Evolutionary conservation across 345 rosid species (phyloP).

Genomic region (Eucalyptus decipiens): DNA sequence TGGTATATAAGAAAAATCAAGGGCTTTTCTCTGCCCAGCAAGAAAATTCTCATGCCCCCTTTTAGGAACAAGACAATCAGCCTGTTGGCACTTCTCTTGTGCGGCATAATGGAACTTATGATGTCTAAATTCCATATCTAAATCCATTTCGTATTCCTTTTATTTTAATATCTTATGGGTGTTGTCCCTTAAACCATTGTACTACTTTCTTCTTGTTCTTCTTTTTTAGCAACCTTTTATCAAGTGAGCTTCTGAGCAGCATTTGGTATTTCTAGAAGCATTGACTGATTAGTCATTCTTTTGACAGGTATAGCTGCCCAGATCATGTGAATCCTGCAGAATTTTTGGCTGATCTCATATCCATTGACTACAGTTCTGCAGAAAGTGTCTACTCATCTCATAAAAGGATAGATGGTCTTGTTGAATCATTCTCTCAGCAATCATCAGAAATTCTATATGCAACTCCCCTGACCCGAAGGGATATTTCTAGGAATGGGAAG

Average conservation of each 20-base stretch:
- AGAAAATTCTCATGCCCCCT: neutral
- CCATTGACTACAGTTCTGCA: slow-evolving; percentile 79
- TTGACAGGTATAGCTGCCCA: slow-evolving; percentile 69
- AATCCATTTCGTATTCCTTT: neutral
- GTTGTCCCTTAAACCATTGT: neutral
- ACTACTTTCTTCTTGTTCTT: neutral
- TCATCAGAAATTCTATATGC: slow-evolving; percentile 49
- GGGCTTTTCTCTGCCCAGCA: neutral
- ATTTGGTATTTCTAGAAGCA: neutral
- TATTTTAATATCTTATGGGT: neutral
- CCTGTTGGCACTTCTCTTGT: neutral
- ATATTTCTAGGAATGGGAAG: slow-evolving; percentile 12
- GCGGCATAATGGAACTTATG: neutral
- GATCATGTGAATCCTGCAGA: slow-evolving; percentile 95
- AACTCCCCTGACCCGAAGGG: slow-evolving; percentile 39
- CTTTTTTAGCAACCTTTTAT: neutral
- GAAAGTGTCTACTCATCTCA: slow-evolving; percentile 67
- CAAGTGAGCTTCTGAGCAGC: neutral
- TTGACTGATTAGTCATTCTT: slow-evolving; percentile 1
- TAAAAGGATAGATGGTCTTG: slow-evolving; percentile 85
- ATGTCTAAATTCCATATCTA: neutral
- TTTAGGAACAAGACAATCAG: neutral
- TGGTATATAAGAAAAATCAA: neutral
- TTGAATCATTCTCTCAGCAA: slow-evolving; percentile 65
- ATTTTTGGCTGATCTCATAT: slow-evolving; percentile 96